Conservation (phyloP, 495 filamentous ascomycete genomes). For the Penicillium waksmanii region DNA sequence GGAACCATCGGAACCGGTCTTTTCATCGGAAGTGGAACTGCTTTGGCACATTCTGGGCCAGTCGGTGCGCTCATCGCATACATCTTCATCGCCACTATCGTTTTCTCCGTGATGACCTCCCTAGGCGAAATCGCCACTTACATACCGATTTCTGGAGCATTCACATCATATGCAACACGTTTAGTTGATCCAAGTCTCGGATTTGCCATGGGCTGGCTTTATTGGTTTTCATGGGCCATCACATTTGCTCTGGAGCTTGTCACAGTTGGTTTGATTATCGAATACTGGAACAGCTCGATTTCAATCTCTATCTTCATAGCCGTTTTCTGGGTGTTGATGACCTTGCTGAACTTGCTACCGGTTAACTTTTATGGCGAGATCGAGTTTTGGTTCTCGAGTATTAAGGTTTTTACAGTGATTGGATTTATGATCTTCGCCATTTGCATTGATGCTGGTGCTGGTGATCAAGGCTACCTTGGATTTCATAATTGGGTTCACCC, state of each 20-base stretch:
- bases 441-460: conserved; percentile 60
- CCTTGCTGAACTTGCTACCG: conserved; percentile 60
- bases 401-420: conserved; percentile 60
- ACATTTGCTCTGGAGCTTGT: conserved; percentile 65
- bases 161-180: conserved; percentile 69
- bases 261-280: conserved; percentile 66
- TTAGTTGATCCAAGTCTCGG: conserved; percentile 70
- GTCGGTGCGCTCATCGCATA: conserved; percentile 68
- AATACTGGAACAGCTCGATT: conserved; percentile 63
- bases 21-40: conserved; percentile 70
- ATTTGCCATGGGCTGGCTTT: conserved; percentile 77
- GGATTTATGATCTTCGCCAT: conserved; percentile 41
- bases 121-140: conserved; percentile 73
- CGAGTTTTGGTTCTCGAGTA: conserved; percentile 59
- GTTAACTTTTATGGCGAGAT: conserved; percentile 55
- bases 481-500: conserved; percentile 65
- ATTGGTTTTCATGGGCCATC: conserved; percentile 53
- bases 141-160: conserved; percentile 70
- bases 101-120: conserved; percentile 55
- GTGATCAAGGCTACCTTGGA: conserved; percentile 56
- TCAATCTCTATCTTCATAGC: conserved; percentile 65
- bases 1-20: conserved; percentile 76
- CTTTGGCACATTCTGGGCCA: conserved; percentile 64
- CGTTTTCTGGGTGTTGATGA: conserved; percentile 65
- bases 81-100: conserved; percentile 57